Conservation (phyloP, 805 yeast species). For the Tetrapisispora arboricola region DNA sequence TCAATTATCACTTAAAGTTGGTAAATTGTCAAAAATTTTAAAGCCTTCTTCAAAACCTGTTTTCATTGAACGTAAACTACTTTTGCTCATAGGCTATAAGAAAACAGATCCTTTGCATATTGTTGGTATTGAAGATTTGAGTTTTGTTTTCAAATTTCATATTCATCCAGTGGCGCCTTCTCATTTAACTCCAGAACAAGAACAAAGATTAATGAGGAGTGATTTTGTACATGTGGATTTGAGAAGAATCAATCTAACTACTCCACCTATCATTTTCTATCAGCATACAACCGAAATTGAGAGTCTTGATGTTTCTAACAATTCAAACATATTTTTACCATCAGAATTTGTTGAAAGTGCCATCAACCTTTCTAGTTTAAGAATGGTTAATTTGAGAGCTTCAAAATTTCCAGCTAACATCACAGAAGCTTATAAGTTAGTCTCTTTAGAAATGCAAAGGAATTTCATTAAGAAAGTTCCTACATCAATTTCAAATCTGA, state of each 20-base stretch:
- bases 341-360: conserved; percentile 78
- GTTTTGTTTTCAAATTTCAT: conserved; percentile 72
- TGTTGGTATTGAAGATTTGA: conserved; percentile 75
- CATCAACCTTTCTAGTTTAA: conserved; percentile 53
- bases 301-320: conserved; percentile 70
- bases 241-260: conserved; percentile 62
- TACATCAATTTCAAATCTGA: conserved; percentile 41
- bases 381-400: conserved; percentile 64
- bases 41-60: conserved; percentile 68
- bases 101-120: conserved; percentile 68
- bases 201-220: conserved; percentile 42
- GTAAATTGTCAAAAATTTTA: conserved; percentile 63
- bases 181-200: conserved; percentile 57
- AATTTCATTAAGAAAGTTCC: conserved; percentile 65
- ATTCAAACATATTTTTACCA: conserved; percentile 78
- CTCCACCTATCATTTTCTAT: conserved; percentile 75
- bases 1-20: conserved; percentile 65
- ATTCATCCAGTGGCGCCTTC: conserved; percentile 54
- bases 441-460: conserved; percentile 62
- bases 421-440: conserved; percentile 56
- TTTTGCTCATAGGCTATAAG: conserved; percentile 67
- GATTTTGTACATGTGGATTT: conserved; percentile 68
- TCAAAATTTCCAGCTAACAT: conserved; percentile 66
- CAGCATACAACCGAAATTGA: conserved; percentile 74
- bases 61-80: conserved; percentile 60